These are phyloP conservation scores for Beauveria bassiana DNA, from an alignment of 2,329 filamentous ascomycete species.

Conservation along the genomic window DNA sequence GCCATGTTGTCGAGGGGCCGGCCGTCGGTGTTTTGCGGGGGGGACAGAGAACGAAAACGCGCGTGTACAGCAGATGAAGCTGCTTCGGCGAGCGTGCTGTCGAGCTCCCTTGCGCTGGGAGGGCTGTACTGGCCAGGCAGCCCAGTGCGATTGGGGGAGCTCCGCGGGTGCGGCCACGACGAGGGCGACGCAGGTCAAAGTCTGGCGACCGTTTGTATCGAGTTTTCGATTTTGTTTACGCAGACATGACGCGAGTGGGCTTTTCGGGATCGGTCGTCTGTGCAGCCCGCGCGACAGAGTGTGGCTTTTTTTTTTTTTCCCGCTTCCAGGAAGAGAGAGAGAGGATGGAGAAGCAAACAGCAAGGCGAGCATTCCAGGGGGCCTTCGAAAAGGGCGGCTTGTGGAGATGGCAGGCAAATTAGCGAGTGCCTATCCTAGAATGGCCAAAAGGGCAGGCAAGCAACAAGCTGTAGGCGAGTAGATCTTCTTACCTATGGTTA, in stretches of 20 bases:
- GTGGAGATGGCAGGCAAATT: conserved; percentile 2
- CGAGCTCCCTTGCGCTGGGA: neutral
- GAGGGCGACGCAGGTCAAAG: neutral
- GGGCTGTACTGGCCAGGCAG: neutral
- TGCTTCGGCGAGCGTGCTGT: neutral
- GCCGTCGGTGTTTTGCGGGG: neutral
- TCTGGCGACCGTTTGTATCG: neutral
- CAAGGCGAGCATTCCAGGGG: neutral
- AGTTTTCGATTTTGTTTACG: neutral
- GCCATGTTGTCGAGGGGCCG: conserved; percentile 38
- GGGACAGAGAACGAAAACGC: too few relatives aligned
- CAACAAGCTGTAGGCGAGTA: neutral
- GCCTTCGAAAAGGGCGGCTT: neutral
- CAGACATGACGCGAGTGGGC: neutral
- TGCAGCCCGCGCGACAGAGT: conserved; percentile 4
- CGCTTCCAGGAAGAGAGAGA: neutral
- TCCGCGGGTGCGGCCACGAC: conserved; percentile 10
- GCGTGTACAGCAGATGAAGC: neutral
- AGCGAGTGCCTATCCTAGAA: neutral
- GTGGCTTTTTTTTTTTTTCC: neutral
- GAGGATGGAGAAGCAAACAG: neutral
- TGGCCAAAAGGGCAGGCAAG: neutral
- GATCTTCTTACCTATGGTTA: too few relatives aligned
- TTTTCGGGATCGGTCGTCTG: neutral
- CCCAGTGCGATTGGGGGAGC: conserved; percentile 5